Evolutionary conservation across 129 eudicot species (phyloP).

Genomic region (sunflower (Helianthus annuus)): HanXRQr2.0-SUNRISE NC_035448.2:154038713-154039212

Average conservation of each 20-base stretch:
- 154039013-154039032: not conserved
- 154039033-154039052: slow-evolving; percentile 23
- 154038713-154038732: too few species aligned
- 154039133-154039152: not conserved
- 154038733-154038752: too few species aligned
- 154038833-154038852: too few species aligned
- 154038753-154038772: too few species aligned
- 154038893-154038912: too few species aligned
- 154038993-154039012: slow-evolving; percentile 15
- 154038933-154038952: not conserved
- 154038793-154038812: too few species aligned
- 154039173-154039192: too few species aligned
- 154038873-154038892: too few species aligned
- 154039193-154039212: not conserved
- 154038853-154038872: too few species aligned
- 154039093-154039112: not conserved
- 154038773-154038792: too few species aligned
- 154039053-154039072: not conserved
- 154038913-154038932: too few species aligned
- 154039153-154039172: not conserved
- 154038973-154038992: slow-evolving; percentile 15
- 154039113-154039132: not conserved
- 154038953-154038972: not conserved
- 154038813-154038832: too few species aligned
- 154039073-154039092: not conserved